phyloP scores from a whole-genome alignment of 2,329 filamentous ascomycete species.

The Emydomyces testavorans region DNA sequence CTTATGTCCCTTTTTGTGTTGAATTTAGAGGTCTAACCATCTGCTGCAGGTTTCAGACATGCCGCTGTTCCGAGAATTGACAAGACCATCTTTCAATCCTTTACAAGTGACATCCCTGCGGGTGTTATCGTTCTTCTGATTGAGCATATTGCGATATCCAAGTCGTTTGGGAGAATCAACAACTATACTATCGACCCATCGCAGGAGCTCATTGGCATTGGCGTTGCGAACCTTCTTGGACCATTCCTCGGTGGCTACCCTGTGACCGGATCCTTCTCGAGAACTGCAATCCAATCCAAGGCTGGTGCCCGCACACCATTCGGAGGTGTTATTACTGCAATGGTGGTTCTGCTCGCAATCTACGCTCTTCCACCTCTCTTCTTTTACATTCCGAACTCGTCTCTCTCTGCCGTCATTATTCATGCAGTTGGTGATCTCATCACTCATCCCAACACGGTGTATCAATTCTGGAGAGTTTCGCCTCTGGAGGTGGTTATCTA shows the following conservation, averaged over 20 bases:
- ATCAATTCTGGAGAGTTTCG: conserved; percentile 90
- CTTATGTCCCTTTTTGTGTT: neutral
- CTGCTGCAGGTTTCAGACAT: conserved; percentile 57
- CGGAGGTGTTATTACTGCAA: conserved; percentile 75
- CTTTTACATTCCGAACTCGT: conserved; percentile 79
- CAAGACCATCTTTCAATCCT: conserved; percentile 52
- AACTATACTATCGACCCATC: conserved; percentile 94
- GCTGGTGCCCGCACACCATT: conserved; percentile 87
- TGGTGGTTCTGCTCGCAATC: conserved; percentile 77
- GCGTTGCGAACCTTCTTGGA: conserved; percentile 76
- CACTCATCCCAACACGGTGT: conserved; percentile 79
- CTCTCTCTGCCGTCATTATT: conserved; percentile 80
- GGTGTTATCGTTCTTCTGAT: conserved; percentile 90
- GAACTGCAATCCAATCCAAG: conserved; percentile 95
- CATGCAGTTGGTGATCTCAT: conserved; percentile 90
- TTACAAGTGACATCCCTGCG: conserved; percentile 64
- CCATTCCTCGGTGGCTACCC: conserved; percentile 89
- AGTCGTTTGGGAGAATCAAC: conserved; percentile 90
- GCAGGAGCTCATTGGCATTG: conserved; percentile 90
- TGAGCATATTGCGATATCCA: conserved; percentile 93
- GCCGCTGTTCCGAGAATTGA: conserved; percentile 62
- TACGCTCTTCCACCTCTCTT: conserved; percentile 82
- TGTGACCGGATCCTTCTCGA: conserved; percentile 87
- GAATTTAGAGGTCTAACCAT: neutral
- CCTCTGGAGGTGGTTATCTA: conserved; percentile 86